Evolutionary conservation across 441 rosid species (phyloP).

Genomic region (Populus hybrid): DNA sequence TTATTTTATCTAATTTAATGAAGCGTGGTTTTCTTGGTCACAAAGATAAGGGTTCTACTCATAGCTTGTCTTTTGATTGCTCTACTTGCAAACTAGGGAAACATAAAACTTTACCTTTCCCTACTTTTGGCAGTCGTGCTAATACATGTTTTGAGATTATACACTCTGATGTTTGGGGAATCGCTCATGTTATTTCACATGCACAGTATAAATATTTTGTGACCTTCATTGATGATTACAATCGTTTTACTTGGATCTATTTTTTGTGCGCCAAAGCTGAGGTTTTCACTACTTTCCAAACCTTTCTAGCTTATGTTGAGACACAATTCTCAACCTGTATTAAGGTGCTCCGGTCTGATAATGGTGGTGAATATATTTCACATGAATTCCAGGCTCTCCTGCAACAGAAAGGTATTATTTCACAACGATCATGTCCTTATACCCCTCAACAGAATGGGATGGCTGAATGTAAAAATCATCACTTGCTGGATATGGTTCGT

Average conservation of each 20-base stretch:
- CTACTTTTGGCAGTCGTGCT: neutral
- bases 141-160: neutral
- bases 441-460: neutral
- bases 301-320: neutral
- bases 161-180: too few species aligned
- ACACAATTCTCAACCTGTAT: neutral
- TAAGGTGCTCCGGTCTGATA: too few species aligned
- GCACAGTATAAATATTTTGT: neutral
- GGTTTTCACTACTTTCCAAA: neutral
- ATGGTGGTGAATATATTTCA: too few species aligned
- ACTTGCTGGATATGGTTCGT: neutral
- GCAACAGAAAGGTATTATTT: neutral
- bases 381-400: neutral
- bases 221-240: neutral
- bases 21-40: neutral
- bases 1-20: neutral
- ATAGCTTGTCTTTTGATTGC: neutral
- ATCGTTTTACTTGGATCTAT: too few species aligned
- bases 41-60: neutral
- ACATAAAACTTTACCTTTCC: neutral
- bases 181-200: neutral
- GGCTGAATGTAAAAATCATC: neutral
- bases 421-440: neutral
- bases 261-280: neutral
- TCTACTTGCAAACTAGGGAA: slow-evolving; percentile 8